Conservation (phyloP, 1,284 basidiomycete species). For the Pseudozyma thailandica region DNA sequence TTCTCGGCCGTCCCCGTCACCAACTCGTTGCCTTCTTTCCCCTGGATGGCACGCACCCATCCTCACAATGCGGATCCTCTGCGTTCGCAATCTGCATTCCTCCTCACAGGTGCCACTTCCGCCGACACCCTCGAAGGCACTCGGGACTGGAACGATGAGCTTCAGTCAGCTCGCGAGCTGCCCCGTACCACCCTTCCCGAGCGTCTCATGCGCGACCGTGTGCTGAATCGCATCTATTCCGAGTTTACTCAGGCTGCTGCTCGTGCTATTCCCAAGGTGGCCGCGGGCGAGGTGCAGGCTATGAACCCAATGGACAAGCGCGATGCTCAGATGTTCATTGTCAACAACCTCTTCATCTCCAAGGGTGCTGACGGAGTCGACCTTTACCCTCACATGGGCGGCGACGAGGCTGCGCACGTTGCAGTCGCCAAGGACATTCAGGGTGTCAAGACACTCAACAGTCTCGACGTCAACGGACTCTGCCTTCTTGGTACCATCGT, state of each 20-base stretch:
- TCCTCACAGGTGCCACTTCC: slow-evolving; percentile 72
- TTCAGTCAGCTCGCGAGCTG: slow-evolving; percentile 72
- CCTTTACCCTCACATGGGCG: slow-evolving; percentile 72
- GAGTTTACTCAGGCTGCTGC: slow-evolving; percentile 73
- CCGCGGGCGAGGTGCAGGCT: slow-evolving; percentile 71
- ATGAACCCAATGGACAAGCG: slow-evolving; percentile 73
- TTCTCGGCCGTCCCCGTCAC: slow-evolving; percentile 70
- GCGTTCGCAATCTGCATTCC: slow-evolving; percentile 73
- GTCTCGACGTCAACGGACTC: slow-evolving; percentile 71
- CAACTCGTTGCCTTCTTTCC: slow-evolving; percentile 72
- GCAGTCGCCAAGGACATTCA: slow-evolving; percentile 73
- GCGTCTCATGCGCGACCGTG: slow-evolving; percentile 72
- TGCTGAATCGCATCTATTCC: slow-evolving; percentile 72
- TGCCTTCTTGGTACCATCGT: slow-evolving; percentile 70
- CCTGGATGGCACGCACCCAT: slow-evolving; percentile 70
- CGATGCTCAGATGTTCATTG: slow-evolving; percentile 72
- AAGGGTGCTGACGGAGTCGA: slow-evolving; percentile 73
- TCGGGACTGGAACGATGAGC: slow-evolving; percentile 75
- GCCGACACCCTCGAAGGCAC: slow-evolving; percentile 72
- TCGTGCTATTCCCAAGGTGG: slow-evolving; percentile 71
- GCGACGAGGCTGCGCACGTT: slow-evolving; percentile 73
- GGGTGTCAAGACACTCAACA: slow-evolving; percentile 72
- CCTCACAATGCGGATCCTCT: slow-evolving; percentile 71
- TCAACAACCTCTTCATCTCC: slow-evolving; percentile 74
- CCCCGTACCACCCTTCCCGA: slow-evolving; percentile 71